These are phyloP conservation scores for Fusarium decemcellulare DNA, from an alignment of 2,329 filamentous ascomycete species.

Conservation along the genomic window DNA sequence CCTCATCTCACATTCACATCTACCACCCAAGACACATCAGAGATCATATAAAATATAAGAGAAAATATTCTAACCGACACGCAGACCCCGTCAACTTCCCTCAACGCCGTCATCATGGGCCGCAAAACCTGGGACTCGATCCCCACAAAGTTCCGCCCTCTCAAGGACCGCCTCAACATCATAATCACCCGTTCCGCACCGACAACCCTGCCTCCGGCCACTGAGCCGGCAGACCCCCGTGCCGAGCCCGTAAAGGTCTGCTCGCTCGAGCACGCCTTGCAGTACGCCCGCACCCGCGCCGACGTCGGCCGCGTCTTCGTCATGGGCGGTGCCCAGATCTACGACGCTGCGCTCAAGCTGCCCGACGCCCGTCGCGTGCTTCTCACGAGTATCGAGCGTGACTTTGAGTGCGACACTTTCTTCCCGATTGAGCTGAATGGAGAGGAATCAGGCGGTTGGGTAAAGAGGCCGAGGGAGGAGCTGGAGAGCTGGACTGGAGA, in stretches of 20 bases:
- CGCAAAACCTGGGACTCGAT: slow-evolving; percentile 97
- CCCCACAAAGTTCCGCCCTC: slow-evolving; percentile 81
- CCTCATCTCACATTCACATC: background rate
- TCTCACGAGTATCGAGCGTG: slow-evolving; percentile 76
- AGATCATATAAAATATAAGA: background rate
- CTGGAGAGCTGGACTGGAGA: slow-evolving; percentile 78
- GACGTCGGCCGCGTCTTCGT: slow-evolving; percentile 78
- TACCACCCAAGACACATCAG: background rate
- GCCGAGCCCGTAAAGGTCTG: slow-evolving; percentile 68
- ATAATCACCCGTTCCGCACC: slow-evolving; percentile 75
- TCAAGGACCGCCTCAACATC: slow-evolving; percentile 85
- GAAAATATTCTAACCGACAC: background rate
- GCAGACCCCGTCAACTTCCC: slow-evolving; percentile 52
- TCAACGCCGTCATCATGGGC: slow-evolving; percentile 94
- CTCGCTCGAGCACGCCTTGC: slow-evolving; percentile 72
- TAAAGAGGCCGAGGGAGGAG: slow-evolving; percentile 62
- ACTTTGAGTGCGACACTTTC: slow-evolving; percentile 83
- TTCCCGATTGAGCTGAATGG: slow-evolving; percentile 74
- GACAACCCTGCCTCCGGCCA: slow-evolving; percentile 19
- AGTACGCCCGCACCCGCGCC: slow-evolving; percentile 58
- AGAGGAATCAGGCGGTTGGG: slow-evolving; percentile 65
- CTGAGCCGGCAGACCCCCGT: slow-evolving; percentile 24
- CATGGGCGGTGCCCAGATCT: slow-evolving; percentile 92
- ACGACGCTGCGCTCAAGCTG: slow-evolving; percentile 76
- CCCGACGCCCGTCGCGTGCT: slow-evolving; percentile 73